A percentile compares a stretch with the other conserved stretches of the same genome.
These are phyloP conservation scores for Penicillium crystallinum DNA, from an alignment of 495 filamentous ascomycete species.

Conservation along the genomic window DNA sequence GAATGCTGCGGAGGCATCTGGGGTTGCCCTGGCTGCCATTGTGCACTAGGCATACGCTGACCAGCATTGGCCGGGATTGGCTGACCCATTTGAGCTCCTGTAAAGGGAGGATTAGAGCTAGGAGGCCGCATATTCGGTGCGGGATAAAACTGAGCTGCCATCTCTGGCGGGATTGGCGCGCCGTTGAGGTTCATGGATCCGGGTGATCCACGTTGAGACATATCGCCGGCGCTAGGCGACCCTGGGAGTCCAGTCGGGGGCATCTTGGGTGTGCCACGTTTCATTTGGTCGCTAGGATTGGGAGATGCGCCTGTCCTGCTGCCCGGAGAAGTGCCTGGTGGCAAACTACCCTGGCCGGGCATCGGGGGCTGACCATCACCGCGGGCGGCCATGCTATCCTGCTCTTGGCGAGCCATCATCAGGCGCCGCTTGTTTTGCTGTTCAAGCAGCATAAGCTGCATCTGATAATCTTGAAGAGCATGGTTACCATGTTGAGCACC, in stretches of 20 bases:
- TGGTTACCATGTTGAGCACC: slow-evolving; percentile 70
- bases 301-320: slow-evolving; percentile 80
- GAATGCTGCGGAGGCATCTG: slow-evolving; percentile 59
- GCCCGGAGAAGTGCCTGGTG: slow-evolving; percentile 74
- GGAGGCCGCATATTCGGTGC: slow-evolving; percentile 81
- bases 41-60: slow-evolving; percentile 46
- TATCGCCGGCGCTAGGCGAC: slow-evolving; percentile 78
- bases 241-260: slow-evolving; percentile 64
- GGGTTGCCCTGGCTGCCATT: slow-evolving; percentile 54
- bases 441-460: slow-evolving; percentile 97
- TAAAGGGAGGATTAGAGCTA: slow-evolving; percentile 77
- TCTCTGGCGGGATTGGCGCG: slow-evolving; percentile 61
- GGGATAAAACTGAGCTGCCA: slow-evolving; percentile 53
- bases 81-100: slow-evolving; percentile 58
- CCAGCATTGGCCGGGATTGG: slow-evolving; percentile 47
- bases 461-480: slow-evolving; percentile 96
- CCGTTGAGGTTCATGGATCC: slow-evolving; percentile 72
- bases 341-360: slow-evolving; percentile 50
- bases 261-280: slow-evolving; percentile 86
- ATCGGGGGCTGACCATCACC: slow-evolving; percentile 54
- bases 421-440: slow-evolving; percentile 97
- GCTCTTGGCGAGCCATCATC: slow-evolving; percentile 95
- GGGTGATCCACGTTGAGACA: slow-evolving; percentile 76
- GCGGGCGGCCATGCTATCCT: slow-evolving; percentile 66
- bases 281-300: slow-evolving; percentile 84